Base-by-base conservation (phyloP, 768 basidiomycete species). In the Kwoniella sp. region DNA sequence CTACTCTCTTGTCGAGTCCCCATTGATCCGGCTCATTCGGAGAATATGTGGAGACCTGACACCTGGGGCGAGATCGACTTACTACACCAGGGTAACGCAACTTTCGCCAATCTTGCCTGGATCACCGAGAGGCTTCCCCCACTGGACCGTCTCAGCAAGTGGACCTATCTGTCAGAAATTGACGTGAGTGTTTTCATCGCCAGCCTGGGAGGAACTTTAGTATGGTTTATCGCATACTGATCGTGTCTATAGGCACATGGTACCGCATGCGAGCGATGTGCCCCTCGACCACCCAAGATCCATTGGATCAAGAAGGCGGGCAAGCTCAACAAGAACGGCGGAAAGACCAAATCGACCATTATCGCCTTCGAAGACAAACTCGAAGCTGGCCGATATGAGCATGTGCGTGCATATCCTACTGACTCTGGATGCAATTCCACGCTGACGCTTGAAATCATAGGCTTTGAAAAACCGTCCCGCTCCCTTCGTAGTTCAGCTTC, bases 341-440 rank as follows among this genome's bases (percentile, higher is more conserved):
- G 60, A 9, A 76, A 82, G 5, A 85, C 85, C 47, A 88, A 87
- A 73, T 86, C 86, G 68, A 71, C 51, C 20, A 82, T 88, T 20
- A 79, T 86, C 23, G 87, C 92, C 0, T 83, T 92, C 31, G 94
- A 97, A 73, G 91, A 96, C 73, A 85, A 90, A 20, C 83, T 87
- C 12, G 87, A 95, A 75, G 93, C 94, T 48, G 93, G 92, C 5
- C 86, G 88, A 74, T 96, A 92, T 75, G 94, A 97, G 77, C 87
- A 91, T 48, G 79, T 79, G 47, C 66, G 78, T 73, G 31, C 7
- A 34, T 13, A 34, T 5, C 11, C 13, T 26, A 0, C 47, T 12
- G 0, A 34, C 34, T 47, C 20, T 17, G 1, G 20, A 57, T 30
- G 30, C 8, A 30, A 28, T 20, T 20, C 20, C 20, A 3, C n/a